phyloP scores from a whole-genome alignment of 257 asterid species.

The Leptodermis oblonga region DNA sequence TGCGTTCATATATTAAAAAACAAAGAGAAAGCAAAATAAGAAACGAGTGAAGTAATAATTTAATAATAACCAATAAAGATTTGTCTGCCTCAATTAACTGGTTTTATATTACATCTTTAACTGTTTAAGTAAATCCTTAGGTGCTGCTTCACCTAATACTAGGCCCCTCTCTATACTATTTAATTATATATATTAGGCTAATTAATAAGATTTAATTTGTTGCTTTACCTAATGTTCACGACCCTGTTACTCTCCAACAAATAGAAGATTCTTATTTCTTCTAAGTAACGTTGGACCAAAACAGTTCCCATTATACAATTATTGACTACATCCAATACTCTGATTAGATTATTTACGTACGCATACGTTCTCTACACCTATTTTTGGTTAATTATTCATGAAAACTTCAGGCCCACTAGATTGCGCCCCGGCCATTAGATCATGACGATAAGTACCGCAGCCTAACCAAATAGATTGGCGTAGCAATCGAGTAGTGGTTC shows the following conservation, averaged over 20 bases:
- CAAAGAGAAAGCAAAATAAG: too few relatives aligned
- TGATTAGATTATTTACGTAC: background rate
- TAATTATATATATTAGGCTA: background rate
- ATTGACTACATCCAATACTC: background rate
- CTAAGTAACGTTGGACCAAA: slow-evolving; percentile 12
- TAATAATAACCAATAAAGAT: too few relatives aligned
- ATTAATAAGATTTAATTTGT: background rate
- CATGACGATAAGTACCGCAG: background rate
- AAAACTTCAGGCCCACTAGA: background rate
- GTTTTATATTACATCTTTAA: too few relatives aligned
- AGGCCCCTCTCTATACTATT: background rate
- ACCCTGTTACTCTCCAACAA: background rate
- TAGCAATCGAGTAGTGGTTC: too few relatives aligned
- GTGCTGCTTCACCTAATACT: slow-evolving; percentile 1
- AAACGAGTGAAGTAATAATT: too few relatives aligned
- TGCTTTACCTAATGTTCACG: slow-evolving; percentile 11
- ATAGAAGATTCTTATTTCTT: slow-evolving; percentile 1
- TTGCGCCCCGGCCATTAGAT: too few relatives aligned
- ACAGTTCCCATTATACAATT: background rate
- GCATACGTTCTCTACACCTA: background rate
- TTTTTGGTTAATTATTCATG: background rate
- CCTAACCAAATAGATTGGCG: background rate
- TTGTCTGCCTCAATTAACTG: background rate
- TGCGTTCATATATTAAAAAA: too few relatives aligned
- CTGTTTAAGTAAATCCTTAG: too few relatives aligned